A percentile compares a stretch with the other conserved stretches of the same genome.
These are phyloP conservation scores for Zygotorulaspora mrakii DNA, from an alignment of 1,139 yeast species.

Conservation along the genomic window DNA sequence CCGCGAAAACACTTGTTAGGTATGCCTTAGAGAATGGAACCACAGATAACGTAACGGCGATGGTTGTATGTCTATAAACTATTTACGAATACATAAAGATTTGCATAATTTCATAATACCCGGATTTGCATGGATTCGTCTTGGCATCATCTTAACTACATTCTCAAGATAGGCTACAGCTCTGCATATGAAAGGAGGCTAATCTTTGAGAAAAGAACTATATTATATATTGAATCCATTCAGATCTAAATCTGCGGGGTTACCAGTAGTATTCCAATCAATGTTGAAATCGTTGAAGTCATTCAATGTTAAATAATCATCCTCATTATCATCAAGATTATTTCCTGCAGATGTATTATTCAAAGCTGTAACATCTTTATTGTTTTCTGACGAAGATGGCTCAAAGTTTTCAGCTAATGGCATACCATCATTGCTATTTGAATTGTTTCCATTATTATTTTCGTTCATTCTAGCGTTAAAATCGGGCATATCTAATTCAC, in stretches of 20 bases:
- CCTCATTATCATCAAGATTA: slow-evolving; percentile 25
- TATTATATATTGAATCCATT: slow-evolving; percentile 31
- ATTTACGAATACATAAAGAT: neutral
- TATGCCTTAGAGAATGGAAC: slow-evolving; percentile 77
- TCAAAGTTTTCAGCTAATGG: slow-evolving; percentile 8
- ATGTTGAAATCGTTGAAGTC: slow-evolving; percentile 37
- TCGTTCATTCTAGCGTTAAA: slow-evolving; percentile 15
- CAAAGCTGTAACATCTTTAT: slow-evolving; percentile 1
- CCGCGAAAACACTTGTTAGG: slow-evolving; percentile 65
- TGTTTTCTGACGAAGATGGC: slow-evolving; percentile 3
- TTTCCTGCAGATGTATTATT: slow-evolving; percentile 6
- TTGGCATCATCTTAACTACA: no score
- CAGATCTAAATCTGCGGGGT: slow-evolving; percentile 32
- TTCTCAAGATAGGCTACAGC: neutral
- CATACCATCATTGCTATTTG: slow-evolving; percentile 4
- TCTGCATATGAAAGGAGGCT: neutral
- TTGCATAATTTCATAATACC: slow-evolving; percentile 1
- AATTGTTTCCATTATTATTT: slow-evolving; percentile 9
- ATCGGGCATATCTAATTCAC: slow-evolving; percentile 24
- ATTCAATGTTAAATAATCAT: slow-evolving; percentile 35
- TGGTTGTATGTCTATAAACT: slow-evolving; percentile 55
- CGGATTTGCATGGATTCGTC: no score
- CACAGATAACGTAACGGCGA: slow-evolving; percentile 89
- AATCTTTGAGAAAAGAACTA: no score
- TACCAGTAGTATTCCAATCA: slow-evolving; percentile 37